Percentiles rank a stretch among this genome's conserved stretches.
phyloP scores from a whole-genome alignment of 805 yeast genomes.

The Spathaspora passalidarum region DNA sequence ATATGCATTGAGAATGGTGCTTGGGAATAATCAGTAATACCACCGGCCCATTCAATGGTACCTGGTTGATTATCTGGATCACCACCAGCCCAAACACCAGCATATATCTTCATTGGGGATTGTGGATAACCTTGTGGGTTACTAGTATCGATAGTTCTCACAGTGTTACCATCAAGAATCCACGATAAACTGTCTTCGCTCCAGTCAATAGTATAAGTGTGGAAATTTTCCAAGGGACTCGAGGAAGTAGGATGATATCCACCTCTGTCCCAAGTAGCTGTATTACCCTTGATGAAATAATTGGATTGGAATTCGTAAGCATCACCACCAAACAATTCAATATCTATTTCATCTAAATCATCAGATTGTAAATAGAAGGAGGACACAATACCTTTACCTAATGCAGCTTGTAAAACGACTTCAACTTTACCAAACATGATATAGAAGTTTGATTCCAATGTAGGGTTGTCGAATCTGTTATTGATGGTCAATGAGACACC shows the following conservation, averaged over 20 bases:
- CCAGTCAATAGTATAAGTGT: conserved; percentile 88
- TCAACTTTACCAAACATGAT: conserved; percentile 88
- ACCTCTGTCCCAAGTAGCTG: conserved; percentile 78
- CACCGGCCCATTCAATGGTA: conserved; percentile 84
- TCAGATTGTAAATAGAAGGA: conserved; percentile 79
- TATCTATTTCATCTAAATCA: conserved; percentile 85
- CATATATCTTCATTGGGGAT: conserved; percentile 73
- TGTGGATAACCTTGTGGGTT: conserved; percentile 78
- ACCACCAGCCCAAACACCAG: conserved; percentile 85
- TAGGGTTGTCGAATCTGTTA: conserved; percentile 72
- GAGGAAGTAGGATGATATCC: conserved; percentile 55
- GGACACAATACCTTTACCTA: conserved; percentile 77
- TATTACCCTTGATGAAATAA: conserved; percentile 78
- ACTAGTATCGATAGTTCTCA: conserved; percentile 60
- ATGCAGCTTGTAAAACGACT: conserved; percentile 66
- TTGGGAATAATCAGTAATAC: conserved; percentile 57
- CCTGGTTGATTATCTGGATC: conserved; percentile 62
- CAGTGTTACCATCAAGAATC: conserved; percentile 66
- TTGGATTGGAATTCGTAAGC: conserved; percentile 70
- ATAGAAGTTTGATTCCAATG: conserved; percentile 72
- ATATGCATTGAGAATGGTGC: conserved; percentile 72
- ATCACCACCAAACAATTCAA: conserved; percentile 87
- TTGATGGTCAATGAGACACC: conserved; percentile 66
- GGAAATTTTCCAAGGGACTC: conserved; percentile 57
- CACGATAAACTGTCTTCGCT: conserved; percentile 60